These are phyloP conservation scores for Kurtzmaniella quercitrusa DNA, from an alignment of 1,139 yeast species.

Conservation along the genomic window DNA sequence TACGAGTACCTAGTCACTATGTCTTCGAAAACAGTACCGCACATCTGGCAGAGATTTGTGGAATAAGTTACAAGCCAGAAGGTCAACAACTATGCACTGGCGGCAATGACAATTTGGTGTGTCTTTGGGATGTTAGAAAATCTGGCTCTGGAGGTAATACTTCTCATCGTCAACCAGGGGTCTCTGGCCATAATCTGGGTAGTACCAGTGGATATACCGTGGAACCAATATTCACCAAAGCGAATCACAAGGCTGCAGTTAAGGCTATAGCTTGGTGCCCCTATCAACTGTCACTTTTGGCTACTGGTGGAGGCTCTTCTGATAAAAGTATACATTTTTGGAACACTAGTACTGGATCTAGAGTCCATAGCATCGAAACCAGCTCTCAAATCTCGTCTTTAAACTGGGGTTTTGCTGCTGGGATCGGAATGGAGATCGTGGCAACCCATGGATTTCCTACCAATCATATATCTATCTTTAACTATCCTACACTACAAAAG, in stretches of 20 bases:
- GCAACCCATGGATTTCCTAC: conserved; percentile 95
- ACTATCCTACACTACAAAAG: conserved; percentile 81
- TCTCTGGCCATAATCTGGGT: conserved; percentile 11
- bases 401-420: conserved; percentile 80
- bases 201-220: conserved; percentile 13
- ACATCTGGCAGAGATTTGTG: conserved; percentile 91
- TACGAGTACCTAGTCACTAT: conserved; percentile 78
- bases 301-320: conserved; percentile 95
- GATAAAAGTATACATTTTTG: conserved; percentile 91
- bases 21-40: conserved; percentile 46
- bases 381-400: conserved; percentile 92
- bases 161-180: not conserved
- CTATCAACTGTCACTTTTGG: conserved; percentile 72
- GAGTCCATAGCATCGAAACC: conserved; percentile 83
- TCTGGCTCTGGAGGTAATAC: conserved; percentile 11
- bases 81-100: conserved; percentile 89
- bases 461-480: conserved; percentile 78
- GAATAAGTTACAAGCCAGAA: conserved; percentile 79
- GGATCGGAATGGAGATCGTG: conserved; percentile 77
- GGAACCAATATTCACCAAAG: conserved; percentile 70
- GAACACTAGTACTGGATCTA: conserved; percentile 89
- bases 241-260: conserved; percentile 88
- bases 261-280: conserved; percentile 98
- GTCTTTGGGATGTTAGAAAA: conserved; percentile 93
- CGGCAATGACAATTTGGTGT: conserved; percentile 90